Evolutionary conservation across 225 moss, liverwort and hornwort genomes (phyloP), one percentile per base, ranked within the genome.

Genomic region (Climacium dendroides): DNA sequence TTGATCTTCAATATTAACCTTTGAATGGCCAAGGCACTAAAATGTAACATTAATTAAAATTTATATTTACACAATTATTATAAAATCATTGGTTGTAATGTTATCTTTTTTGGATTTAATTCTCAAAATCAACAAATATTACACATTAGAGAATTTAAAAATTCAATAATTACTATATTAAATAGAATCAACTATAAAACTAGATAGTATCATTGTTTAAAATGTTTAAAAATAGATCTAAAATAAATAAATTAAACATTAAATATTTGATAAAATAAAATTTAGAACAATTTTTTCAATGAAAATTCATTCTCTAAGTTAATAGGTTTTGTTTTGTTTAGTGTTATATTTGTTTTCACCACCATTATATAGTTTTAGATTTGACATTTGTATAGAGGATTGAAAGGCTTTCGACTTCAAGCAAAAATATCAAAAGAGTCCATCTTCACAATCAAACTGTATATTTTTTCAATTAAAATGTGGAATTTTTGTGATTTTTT

Each of bases 61-160:
- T 17, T 58, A 23, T 8, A 45, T 16, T 29, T 34, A 23, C 9
- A 15, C 5, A 48, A 23, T 6, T 14, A 15, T 8, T 54, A 5
- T 35, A 14, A 53, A 34, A 35, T 23, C 0, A 0, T 22, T 32
- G 4, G n/a, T 35, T 13, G 0, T 14, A 15, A 53, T 13, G n/a
- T 23, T 53, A 53, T 37, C 1, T 0, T 25, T 53, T 9, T 4
- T 2, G 0, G 0, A 37, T n/a, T n/a, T 54, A n/a, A 25, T 26
- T 26, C 4, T 37, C 3, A 37, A 25, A 77, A 55, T 26, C 10
- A 37, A 37, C 0, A 57, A 17, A 11, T 17, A 39, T 11, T 37
- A 11, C 0, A 26, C 7, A 26, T 26, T 18, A 17, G 11, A 39
- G 1, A 25, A 37, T 11, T 39, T n/a, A n/a, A n/a, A 26, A 10